These are phyloP conservation scores for Fusarium subglutinans DNA, from an alignment of 2,329 filamentous ascomycete species.

Conservation along the genomic window DNA sequence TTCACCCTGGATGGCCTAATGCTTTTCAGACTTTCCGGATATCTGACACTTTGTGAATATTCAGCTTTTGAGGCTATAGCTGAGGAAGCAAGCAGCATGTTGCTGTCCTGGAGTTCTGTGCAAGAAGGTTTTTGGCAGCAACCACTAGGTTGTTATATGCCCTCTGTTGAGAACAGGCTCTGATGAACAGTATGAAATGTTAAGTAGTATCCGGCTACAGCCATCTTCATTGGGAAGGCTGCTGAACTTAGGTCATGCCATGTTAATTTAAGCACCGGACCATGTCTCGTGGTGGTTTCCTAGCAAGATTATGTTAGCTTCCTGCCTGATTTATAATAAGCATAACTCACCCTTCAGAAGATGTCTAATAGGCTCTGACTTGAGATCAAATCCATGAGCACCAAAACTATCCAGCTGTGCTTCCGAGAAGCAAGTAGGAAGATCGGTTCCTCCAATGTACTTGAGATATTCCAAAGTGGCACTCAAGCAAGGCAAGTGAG, in stretches of 20 bases:
- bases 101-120: not conserved
- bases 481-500: slow-evolving; percentile 66
- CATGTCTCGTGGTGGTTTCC: slow-evolving; percentile 8
- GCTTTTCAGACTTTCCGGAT: not conserved
- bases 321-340: fast-evolving
- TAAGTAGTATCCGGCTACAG: fast-evolving
- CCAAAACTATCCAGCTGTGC: slow-evolving; percentile 78
- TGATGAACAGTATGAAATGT: not conserved
- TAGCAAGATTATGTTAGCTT: not conserved
- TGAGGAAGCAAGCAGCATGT: not conserved
- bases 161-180: not conserved
- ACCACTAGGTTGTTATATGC: not conserved
- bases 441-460: slow-evolving; percentile 64
- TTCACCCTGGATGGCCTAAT: not conserved
- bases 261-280: not conserved
- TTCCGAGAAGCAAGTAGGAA: slow-evolving; percentile 76
- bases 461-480: slow-evolving; percentile 75
- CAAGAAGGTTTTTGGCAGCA: not conserved
- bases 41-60: not conserved
- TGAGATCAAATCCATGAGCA: slow-evolving; percentile 53
- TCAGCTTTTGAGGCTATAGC: not conserved
- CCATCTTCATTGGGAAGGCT: not conserved
- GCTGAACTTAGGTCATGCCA: fast-evolving
- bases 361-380: slow-evolving; percentile 11
- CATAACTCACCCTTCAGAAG: not conserved